These are phyloP conservation scores for Fusarium nanum DNA, from an alignment of 2,329 filamentous ascomycete species.

Conservation along the genomic window DNA sequence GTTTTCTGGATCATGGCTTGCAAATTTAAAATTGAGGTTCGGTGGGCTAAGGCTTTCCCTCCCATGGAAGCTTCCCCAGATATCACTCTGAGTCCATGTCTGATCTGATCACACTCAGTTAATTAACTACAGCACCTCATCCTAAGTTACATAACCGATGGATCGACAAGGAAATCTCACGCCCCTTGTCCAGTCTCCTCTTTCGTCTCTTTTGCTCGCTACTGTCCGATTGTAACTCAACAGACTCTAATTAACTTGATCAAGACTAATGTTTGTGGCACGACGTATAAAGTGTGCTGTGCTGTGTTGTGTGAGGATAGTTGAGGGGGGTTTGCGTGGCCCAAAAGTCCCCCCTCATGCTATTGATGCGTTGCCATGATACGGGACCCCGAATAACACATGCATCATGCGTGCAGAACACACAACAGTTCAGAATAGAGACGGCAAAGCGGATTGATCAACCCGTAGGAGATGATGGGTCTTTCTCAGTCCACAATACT, in stretches of 20 bases:
- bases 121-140: slow-evolving; percentile 4
- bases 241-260: slow-evolving; percentile 5
- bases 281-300: neutral
- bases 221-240: slow-evolving; percentile 23
- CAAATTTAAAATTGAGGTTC: slow-evolving; percentile 48
- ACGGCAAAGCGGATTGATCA: slow-evolving; percentile 31
- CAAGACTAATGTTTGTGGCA: slow-evolving; percentile 20
- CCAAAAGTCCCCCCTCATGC: neutral
- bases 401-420: slow-evolving; percentile 31
- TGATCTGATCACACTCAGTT: neutral
- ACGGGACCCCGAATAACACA: slow-evolving; percentile 15
- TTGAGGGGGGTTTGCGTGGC: slow-evolving; percentile 24
- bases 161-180: slow-evolving; percentile 38
- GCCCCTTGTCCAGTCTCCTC: slow-evolving; percentile 6
- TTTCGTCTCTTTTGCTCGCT: slow-evolving; percentile 24
- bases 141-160: slow-evolving; percentile 20
- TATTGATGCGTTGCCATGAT: slow-evolving; percentile 27
- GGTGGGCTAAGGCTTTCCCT: slow-evolving; percentile 33
- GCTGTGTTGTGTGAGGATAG: slow-evolving; percentile 27
- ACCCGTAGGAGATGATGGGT: slow-evolving; percentile 16
- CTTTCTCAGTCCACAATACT: slow-evolving; percentile 16
- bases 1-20: slow-evolving; percentile 47
- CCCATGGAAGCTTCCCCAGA: slow-evolving; percentile 41
- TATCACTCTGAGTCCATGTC: slow-evolving; percentile 4
- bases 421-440: neutral